phyloP scores from a whole-genome alignment of 257 asterid species.

The Marsdenia floribunda region DNA sequence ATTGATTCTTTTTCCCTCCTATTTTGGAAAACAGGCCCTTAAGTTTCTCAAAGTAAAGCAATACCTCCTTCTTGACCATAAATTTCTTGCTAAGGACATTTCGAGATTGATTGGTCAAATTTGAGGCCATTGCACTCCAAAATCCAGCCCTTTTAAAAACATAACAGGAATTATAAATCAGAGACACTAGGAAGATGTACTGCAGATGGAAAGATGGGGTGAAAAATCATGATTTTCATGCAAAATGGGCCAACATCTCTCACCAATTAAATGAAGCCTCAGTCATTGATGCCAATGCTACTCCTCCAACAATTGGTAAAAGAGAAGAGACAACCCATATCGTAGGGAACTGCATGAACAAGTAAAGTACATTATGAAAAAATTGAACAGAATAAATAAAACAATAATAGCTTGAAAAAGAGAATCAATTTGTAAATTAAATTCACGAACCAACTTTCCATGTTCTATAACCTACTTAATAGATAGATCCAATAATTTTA shows the following conservation, averaged over 20 bases:
- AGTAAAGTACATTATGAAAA: neutral
- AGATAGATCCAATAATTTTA: neutral
- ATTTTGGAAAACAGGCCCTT: neutral
- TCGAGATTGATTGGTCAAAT: constrained; percentile 87
- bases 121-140: constrained; percentile 99
- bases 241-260: constrained; percentile 15
- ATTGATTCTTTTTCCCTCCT: neutral
- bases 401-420: neutral
- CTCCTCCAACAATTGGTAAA: constrained; percentile 91
- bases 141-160: constrained; percentile 67
- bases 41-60: neutral
- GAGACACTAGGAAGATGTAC: neutral
- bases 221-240: constrained; percentile 8
- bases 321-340: constrained; percentile 88
- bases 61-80: constrained; percentile 93
- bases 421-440: neutral
- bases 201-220: constrained; percentile 12
- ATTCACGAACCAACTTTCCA: neutral
- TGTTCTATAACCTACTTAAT: neutral
- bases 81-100: constrained; percentile 96
- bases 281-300: constrained; percentile 81
- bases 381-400: neutral
- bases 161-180: constrained; percentile 5
- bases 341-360: constrained; percentile 53
- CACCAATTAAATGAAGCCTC: constrained; percentile 93